Percentiles rank a stretch among this genome's conserved stretches.
Evolutionary conservation across 108 stramenopile genomes (phyloP).

Genomic region (Cyclostephanos invisitatus): DNA sequence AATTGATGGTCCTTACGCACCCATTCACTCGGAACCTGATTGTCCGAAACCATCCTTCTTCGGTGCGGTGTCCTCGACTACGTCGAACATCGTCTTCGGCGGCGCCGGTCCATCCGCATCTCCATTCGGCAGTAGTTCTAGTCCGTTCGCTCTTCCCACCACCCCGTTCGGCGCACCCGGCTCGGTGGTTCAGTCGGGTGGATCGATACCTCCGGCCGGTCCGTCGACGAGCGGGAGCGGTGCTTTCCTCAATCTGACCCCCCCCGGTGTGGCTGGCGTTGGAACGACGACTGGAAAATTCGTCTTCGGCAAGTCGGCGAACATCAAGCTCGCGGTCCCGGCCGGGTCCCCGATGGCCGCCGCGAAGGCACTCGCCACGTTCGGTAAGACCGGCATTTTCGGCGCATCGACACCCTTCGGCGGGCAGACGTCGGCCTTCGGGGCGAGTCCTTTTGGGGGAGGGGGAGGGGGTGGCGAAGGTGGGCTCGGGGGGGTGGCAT

Average conservation of each 20-base stretch:
- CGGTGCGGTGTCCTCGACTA: conserved; percentile 3
- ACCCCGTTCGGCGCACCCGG: conserved; percentile 7
- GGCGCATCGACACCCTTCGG: conserved; percentile 7
- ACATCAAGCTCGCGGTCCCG: conserved; percentile 43
- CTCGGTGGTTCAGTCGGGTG: conserved; percentile 2
- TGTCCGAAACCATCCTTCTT: conserved; percentile 39
- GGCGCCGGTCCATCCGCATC: conserved; percentile 5
- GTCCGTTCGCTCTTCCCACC: conserved; percentile 2
- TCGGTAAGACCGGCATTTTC: conserved; percentile 23
- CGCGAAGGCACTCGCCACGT: conserved; percentile 21
- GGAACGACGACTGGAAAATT: conserved; percentile 28
- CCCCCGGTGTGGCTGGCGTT: conserved; percentile 39
- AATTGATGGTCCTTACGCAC: conserved; percentile 17
- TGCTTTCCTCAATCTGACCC: conserved; percentile 43
- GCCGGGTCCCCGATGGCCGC: conserved; percentile 24
- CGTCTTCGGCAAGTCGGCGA: conserved; percentile 49
- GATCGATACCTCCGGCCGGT: neutral
- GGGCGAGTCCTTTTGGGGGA: conserved; percentile 39
- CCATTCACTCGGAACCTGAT: conserved; percentile 27
- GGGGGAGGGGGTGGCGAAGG: neutral
- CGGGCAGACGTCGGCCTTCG: conserved; percentile 11
- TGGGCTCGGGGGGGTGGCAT: conserved; percentile 8
- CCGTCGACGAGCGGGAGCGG: conserved; percentile 17
- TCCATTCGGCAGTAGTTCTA: conserved; percentile 18
- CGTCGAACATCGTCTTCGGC: conserved; percentile 9